Evolutionary conservation across 225 moss, liverwort and hornwort genomes (phyloP), one percentile per base, ranked within the genome.

Genomic region (Pseudoscleropodium purum): DNA sequence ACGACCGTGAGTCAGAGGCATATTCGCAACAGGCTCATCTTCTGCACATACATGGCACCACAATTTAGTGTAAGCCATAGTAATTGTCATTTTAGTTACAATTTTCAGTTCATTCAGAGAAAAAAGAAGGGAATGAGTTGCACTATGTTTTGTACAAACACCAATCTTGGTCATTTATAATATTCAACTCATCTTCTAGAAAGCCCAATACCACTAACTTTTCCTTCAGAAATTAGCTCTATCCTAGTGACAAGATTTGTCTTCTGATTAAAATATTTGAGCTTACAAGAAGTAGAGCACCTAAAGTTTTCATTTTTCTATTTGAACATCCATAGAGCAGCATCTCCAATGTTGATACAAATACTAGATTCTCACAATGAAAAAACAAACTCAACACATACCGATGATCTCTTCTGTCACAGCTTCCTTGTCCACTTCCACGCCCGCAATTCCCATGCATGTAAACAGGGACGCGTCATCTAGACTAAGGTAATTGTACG

Each of bases 371-470:
- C 59, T 29, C 31, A 41, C 41, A 92, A n/a, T 23, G 54, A 31
- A 56, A 72, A 77, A 26, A 5, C 34, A 69, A 79, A 72, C 82
- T 77, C 84, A 81, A 81, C 47, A 91, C 91, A 41, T 95, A 98
- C 96, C 97, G 83, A 90, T 87, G 85, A 87, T 89, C 72, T 85
- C 91, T 88, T 94, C 97, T 26, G 94, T 95, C 57, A 93, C 91
- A 59, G 94, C 90, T 91, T 94, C 99, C 89, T 94, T 95, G 41
- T 92, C 96, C 75, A 95, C 93, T 91, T 96, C 97, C 18, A 91
- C 90, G 91, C 99, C 99, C 85, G 99, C 99, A 84, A 99, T 85
- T 87, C 99, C 99, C 89, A 95, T 94, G 89, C 99, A 99, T 75
- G 99, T 96, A 91, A 97, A 99, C 61, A 99, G 88, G 62, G 99